A percentile compares a stretch with the other conserved stretches of the same genome.
Conservation (phyloP, 1,284 basidiomycete species). For the Bondarzewia mesenterica region DNA sequence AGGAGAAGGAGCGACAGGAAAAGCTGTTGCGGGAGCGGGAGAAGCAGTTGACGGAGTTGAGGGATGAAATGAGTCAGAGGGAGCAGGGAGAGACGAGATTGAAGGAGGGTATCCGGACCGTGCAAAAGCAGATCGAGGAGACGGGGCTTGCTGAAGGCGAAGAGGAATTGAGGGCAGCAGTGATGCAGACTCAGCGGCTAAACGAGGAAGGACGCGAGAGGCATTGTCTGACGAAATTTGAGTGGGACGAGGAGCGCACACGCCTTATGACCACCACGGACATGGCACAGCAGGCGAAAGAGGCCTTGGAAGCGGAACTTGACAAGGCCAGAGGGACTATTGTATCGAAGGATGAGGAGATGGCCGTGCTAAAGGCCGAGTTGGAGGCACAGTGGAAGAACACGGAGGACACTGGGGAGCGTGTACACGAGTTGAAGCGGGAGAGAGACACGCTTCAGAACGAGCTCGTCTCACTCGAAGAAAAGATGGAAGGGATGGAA, state of each 20-base stretch:
- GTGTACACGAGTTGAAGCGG: conserved; percentile 18
- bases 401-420: conserved; percentile 33
- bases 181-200: conserved; percentile 29
- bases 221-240: conserved; percentile 29
- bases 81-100: conserved; percentile 46
- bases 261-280: conserved; percentile 36
- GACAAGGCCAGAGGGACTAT: conserved; percentile 22
- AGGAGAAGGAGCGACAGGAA: conserved; percentile 22
- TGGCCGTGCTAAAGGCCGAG: conserved; percentile 30
- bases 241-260: conserved; percentile 45
- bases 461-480: conserved; percentile 29
- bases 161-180: conserved; percentile 32
- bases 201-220: conserved; percentile 31
- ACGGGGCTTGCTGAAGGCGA: conserved; percentile 25
- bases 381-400: conserved; percentile 56
- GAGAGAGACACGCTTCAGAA: conserved; percentile 30
- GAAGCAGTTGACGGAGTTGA: conserved; percentile 33
- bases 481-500: conserved; percentile 36
- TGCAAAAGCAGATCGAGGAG: conserved; percentile 50
- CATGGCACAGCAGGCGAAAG: conserved; percentile 27
- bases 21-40: conserved; percentile 21
- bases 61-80: conserved; percentile 38
- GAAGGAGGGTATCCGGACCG: conserved; percentile 40
- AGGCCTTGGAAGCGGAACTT: conserved; percentile 20
- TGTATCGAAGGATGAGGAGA: conserved; percentile 36